A percentile compares a stretch with the other conserved stretches of the same genome.
phyloP scores from a whole-genome alignment of 345 rosid species.

The Sisymbrium irio region DNA sequence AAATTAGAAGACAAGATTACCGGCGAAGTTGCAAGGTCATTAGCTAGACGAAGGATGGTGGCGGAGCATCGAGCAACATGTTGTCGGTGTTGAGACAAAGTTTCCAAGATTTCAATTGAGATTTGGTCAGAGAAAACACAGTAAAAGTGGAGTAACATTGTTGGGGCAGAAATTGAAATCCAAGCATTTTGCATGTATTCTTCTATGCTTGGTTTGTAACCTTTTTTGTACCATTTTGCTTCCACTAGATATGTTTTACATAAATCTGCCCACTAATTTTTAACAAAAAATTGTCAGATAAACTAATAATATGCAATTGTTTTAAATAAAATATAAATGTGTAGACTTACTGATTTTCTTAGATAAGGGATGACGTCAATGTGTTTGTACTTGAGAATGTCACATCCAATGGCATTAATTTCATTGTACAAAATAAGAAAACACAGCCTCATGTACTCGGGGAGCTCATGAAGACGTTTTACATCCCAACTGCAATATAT shows the following conservation, averaged over 20 bases:
- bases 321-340: not conserved
- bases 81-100: not conserved
- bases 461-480: not conserved
- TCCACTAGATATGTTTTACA: constrained; percentile 41
- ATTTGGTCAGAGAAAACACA: constrained; percentile 5
- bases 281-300: not conserved
- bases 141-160: constrained; percentile 20
- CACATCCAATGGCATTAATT: not conserved
- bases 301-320: not conserved
- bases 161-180: constrained; percentile 26
- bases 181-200: constrained; percentile 45
- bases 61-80: constrained; percentile 25
- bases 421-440: not conserved
- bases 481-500: not conserved
- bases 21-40: constrained; percentile 45
- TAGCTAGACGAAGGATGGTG: constrained; percentile 21
- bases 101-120: constrained; percentile 6
- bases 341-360: not conserved
- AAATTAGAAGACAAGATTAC: no score
- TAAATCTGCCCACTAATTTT: constrained; percentile 42
- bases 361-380: not conserved
- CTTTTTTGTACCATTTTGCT: constrained; percentile 43
- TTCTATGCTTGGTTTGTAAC: constrained; percentile 35
- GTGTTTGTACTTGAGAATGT: not conserved
- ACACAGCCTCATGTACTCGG: not conserved